phyloP scores from a whole-genome alignment of 176 grass and related monocot genomes.

The Rhynchospora pubera region DNA sequence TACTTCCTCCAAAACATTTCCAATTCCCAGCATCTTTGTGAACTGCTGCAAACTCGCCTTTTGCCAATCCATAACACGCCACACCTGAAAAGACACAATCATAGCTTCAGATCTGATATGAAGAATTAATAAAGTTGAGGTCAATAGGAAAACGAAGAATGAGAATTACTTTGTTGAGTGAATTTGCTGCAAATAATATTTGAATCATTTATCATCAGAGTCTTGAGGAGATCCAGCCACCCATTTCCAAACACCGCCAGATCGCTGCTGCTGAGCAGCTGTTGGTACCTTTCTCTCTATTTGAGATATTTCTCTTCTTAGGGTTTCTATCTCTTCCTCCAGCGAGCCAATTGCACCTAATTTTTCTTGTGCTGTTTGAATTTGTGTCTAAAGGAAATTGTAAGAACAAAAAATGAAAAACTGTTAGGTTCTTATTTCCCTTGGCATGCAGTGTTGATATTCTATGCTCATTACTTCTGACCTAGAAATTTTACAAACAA shows the following conservation, averaged over 20 bases:
- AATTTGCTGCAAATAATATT: conserved; percentile 4
- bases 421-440: conserved; percentile 8
- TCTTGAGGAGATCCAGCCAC: conserved; percentile 50
- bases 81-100: background rate
- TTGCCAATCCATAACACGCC: background rate
- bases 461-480: background rate
- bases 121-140: background rate
- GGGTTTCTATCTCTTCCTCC: conserved; percentile 53
- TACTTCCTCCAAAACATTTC: background rate
- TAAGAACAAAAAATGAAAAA: conserved; percentile 2
- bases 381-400: conserved; percentile 59
- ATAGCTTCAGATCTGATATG: background rate
- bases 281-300: conserved; percentile 48
- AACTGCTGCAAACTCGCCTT: background rate
- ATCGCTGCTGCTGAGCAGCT: conserved; percentile 42
- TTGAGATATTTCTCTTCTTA: conserved; percentile 65
- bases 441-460: background rate
- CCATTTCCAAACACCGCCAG: conserved; percentile 89
- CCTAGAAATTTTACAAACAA: conserved; percentile 12
- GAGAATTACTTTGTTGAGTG: background rate
- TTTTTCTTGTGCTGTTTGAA: conserved; percentile 50
- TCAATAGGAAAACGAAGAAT: background rate
- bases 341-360: conserved; percentile 55
- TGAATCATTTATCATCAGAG: conserved; percentile 56
- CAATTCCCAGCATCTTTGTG: background rate